Evolutionary conservation across 2,329 filamentous ascomycete genomes (phyloP).

Genomic region (Colletotrichum camelliae): DNA sequence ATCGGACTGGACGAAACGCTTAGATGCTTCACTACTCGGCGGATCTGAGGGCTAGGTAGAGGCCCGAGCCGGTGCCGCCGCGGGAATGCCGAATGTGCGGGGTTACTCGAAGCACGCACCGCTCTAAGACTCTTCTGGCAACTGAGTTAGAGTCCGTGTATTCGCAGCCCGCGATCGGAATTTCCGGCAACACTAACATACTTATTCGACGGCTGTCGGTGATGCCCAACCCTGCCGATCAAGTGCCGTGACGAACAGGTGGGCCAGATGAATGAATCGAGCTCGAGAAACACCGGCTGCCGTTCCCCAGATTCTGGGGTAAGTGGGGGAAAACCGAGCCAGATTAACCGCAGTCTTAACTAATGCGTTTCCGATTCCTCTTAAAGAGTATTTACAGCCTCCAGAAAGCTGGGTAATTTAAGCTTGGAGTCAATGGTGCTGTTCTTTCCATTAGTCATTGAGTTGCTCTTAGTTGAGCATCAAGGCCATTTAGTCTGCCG

Average conservation of each 20-base stretch:
- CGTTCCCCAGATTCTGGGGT: neutral
- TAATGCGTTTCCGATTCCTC: neutral
- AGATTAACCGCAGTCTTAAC: neutral
- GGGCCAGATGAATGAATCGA: neutral
- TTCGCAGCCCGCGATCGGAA: neutral
- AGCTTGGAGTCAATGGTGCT: neutral
- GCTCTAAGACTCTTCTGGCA: neutral
- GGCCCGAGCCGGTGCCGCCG: neutral
- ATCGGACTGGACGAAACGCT: neutral
- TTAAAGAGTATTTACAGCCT: neutral
- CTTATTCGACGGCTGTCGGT: neutral
- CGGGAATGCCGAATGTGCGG: neutral
- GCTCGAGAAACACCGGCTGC: neutral
- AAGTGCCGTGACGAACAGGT: neutral
- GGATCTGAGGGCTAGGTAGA: neutral
- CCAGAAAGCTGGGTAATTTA: accelerated
- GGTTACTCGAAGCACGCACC: neutral
- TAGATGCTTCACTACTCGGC: neutral
- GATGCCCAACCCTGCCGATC: neutral
- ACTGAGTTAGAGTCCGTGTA: neutral
- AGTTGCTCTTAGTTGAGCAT: neutral
- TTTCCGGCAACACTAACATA: neutral
- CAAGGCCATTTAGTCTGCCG: too few relatives aligned
- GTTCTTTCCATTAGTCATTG: neutral
- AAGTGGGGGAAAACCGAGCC: neutral